phyloP scores from a whole-genome alignment of 306 rosid species.

The Trichosanthes truncata region DNA sequence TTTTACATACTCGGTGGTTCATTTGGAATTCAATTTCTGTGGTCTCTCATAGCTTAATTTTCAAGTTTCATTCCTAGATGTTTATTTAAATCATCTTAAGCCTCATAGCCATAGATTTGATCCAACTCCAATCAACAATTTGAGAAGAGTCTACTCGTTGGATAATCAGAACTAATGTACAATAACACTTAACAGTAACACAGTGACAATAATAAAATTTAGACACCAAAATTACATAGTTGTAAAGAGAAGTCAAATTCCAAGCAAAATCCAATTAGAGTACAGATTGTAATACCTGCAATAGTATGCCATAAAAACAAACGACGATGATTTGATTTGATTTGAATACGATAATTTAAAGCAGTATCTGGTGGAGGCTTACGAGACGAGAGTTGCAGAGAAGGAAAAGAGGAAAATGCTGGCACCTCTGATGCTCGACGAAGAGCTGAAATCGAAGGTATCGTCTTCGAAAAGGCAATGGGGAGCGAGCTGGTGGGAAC shows the following conservation, averaged over 20 bases:
- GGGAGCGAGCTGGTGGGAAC: conserved; percentile 89
- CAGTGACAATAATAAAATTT: not conserved
- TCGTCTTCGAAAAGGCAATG: conserved; percentile 44
- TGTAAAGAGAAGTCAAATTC: not conserved
- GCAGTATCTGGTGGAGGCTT: conserved; percentile 87
- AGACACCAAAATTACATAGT: not conserved
- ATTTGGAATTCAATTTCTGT: not conserved
- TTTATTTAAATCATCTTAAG: not conserved
- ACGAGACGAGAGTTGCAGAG: conserved; percentile 66
- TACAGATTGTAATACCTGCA: not conserved
- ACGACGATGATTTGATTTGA: not conserved
- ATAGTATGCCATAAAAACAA: not conserved
- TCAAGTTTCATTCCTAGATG: not conserved
- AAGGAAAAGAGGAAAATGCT: conserved; percentile 60
- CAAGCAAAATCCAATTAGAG: not conserved
- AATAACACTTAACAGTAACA: not conserved
- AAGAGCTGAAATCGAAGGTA: conserved; percentile 49
- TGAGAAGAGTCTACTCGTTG: not conserved
- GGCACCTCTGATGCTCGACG: conserved; percentile 51
- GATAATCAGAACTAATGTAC: not conserved
- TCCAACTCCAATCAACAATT: not conserved
- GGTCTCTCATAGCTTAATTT: not conserved
- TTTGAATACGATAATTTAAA: not conserved
- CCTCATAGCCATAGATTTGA: not conserved
- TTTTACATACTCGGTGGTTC: not conserved